phyloP scores from a whole-genome alignment of 345 rosid genomes.

The Aquilaria sinensis region DNA sequence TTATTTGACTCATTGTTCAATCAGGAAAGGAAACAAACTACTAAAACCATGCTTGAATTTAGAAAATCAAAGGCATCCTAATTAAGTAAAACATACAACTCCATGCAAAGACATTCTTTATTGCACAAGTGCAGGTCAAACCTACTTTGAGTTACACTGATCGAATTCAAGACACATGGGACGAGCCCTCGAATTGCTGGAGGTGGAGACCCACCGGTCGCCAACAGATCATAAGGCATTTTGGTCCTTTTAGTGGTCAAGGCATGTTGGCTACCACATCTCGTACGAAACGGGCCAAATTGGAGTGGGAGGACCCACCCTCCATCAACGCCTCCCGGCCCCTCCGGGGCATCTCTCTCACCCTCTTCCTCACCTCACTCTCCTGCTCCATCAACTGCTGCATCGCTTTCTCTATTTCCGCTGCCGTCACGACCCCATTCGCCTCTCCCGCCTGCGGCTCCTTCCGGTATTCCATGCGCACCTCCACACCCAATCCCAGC shows the following conservation, averaged over 20 bases:
- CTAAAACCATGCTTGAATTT: no score
- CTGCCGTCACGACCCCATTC: slow-evolving; percentile 11
- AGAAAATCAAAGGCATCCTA: no score
- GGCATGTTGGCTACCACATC: slow-evolving; percentile 11
- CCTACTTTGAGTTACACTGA: no score
- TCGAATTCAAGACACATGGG: no score
- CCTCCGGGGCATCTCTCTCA: slow-evolving; percentile 21
- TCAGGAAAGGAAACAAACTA: no score
- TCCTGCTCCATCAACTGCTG: slow-evolving; percentile 25
- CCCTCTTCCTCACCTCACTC: slow-evolving; percentile 23
- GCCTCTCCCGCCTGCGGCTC: not conserved
- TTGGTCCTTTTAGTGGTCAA: not conserved
- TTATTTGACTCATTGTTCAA: no score
- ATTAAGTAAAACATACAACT: no score
- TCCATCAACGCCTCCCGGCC: slow-evolving; percentile 24
- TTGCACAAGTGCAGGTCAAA: no score
- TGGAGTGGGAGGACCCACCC: slow-evolving; percentile 29
- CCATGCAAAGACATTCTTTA: no score
- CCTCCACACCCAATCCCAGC: slow-evolving; percentile 36
- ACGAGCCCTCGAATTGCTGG: no score
- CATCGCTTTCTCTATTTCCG: slow-evolving; percentile 31
- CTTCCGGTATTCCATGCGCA: slow-evolving; percentile 34
- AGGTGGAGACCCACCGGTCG: no score
- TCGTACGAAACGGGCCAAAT: slow-evolving; percentile 19
- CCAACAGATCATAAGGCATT: no score